Percentiles rank a stretch among this genome's conserved stretches.
Conservation (phyloP, 2,329 filamentous ascomycete species). For the Lecanicillium sp. region DNA sequence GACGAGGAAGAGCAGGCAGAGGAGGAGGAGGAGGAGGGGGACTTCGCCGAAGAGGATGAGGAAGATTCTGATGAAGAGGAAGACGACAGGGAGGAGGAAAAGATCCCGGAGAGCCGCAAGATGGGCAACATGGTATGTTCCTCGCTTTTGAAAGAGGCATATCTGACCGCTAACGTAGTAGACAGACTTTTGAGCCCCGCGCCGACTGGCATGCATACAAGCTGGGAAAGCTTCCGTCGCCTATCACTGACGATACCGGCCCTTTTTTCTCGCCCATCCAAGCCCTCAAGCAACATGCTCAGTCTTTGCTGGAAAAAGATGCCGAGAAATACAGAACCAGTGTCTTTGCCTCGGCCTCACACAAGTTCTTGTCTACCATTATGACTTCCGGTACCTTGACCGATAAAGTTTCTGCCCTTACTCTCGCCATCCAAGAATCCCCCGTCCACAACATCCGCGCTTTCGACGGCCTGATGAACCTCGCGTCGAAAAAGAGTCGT, state of each 20-base stretch:
- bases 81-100: constrained; percentile 22
- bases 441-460: constrained; percentile 88
- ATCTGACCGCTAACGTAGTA: constrained; percentile 30
- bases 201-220: constrained; percentile 50
- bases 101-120: constrained; percentile 28
- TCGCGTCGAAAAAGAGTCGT: constrained; percentile 91
- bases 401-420: constrained; percentile 93
- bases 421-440: constrained; percentile 90
- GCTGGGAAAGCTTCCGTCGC: constrained; percentile 37
- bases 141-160: constrained; percentile 12
- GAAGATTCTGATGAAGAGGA: constrained; percentile 26
- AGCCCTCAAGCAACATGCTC: constrained; percentile 62
- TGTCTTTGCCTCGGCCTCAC: constrained; percentile 73
- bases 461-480: constrained; percentile 71
- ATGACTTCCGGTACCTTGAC: constrained; percentile 95
- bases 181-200: constrained; percentile 50
- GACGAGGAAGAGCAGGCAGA: constrained; percentile 29
- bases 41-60: constrained; percentile 25
- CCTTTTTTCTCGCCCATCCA: constrained; percentile 40
- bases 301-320: constrained; percentile 70
- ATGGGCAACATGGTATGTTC: constrained; percentile 30
- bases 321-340: constrained; percentile 68
- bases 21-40: constrained; percentile 25
- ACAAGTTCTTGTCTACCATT: constrained; percentile 95
- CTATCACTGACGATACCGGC: constrained; percentile 39